These are phyloP conservation scores for Lolium perenne DNA, from an alignment of 176 grass and related monocot genomes.

Conservation along the genomic window DNA sequence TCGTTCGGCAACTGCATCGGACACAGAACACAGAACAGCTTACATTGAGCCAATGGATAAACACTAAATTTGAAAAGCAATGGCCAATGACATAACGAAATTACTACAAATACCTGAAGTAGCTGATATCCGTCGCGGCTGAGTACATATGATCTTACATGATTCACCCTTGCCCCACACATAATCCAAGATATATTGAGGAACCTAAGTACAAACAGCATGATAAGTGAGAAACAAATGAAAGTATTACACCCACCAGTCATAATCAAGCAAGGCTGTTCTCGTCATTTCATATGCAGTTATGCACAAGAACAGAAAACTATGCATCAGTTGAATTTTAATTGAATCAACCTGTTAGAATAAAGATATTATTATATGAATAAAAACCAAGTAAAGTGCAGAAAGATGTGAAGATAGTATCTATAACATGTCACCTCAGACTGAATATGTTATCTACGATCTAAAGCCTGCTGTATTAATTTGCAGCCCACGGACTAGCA, in stretches of 20 bases:
- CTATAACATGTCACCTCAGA: neutral
- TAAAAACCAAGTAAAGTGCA: constrained; percentile 24
- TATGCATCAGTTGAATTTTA: constrained; percentile 12
- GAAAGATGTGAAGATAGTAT: neutral
- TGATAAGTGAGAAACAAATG: constrained; percentile 23
- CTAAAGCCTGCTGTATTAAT: constrained; percentile 11
- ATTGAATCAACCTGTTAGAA: constrained; percentile 13
- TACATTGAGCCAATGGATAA: constrained; percentile 18
- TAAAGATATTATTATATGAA: neutral
- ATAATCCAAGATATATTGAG: constrained; percentile 97
- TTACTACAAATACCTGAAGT: constrained; percentile 73
- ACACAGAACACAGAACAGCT: constrained; percentile 34
- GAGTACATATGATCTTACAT: constrained; percentile 96
- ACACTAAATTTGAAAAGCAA: constrained; percentile 15
- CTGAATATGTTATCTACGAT: constrained; percentile 6
- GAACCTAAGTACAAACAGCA: constrained; percentile 67
- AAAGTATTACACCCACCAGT: constrained; percentile 23
- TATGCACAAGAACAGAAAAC: neutral
- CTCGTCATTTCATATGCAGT: neutral
- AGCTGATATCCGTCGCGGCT: constrained; percentile 94
- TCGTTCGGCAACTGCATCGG: constrained; percentile 81
- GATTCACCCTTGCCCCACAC: constrained; percentile 87
- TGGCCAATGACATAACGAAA: neutral
- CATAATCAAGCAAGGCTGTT: constrained; percentile 18
- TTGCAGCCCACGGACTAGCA: neutral